Percentiles rank a stretch among this genome's conserved stretches.
These are phyloP conservation scores for Leishmania aethiopica DNA, from an alignment of 208 protist species.

Conservation along the genomic window DNA sequence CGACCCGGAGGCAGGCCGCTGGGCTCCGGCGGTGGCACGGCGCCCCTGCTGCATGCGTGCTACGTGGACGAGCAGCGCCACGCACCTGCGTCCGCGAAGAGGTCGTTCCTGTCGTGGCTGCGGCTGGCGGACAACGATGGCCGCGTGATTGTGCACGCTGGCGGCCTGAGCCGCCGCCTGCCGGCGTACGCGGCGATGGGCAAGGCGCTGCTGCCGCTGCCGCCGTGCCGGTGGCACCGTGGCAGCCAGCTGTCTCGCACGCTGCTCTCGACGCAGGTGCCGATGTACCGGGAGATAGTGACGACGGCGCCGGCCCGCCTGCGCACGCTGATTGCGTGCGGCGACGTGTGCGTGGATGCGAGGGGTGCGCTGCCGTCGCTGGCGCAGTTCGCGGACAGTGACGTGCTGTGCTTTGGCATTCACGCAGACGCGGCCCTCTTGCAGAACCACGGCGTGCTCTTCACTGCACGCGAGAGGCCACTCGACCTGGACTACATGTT, in stretches of 20 bases:
- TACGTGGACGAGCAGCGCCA: constrained; percentile 23
- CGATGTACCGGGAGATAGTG: constrained; percentile 27
- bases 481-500: constrained; percentile 50
- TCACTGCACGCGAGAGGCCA: constrained; percentile 22
- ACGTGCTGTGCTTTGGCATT: constrained; percentile 61
- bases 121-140: constrained; percentile 30
- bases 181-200: constrained; percentile 46
- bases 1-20: constrained; percentile 36
- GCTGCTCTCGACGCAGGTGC: constrained; percentile 43
- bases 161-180: constrained; percentile 56
- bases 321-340: constrained; percentile 46
- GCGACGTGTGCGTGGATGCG: constrained; percentile 39
- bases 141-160: constrained; percentile 52
- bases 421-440: constrained; percentile 19
- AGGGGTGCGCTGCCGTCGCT: constrained; percentile 9
- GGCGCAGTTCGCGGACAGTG: constrained; percentile 29
- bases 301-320: constrained; percentile 28
- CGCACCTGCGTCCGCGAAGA: background rate
- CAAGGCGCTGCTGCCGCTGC: constrained; percentile 54
- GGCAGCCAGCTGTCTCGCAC: constrained; percentile 39
- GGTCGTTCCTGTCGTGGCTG: constrained; percentile 28
- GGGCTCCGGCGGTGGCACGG: constrained; percentile 50
- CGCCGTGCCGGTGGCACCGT: constrained; percentile 34
- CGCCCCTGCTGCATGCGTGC: constrained; percentile 43
- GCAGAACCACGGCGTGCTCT: constrained; percentile 48